phyloP scores from a whole-genome alignment of 106 monocot genomes.

The Chionographis japonica region DNA sequence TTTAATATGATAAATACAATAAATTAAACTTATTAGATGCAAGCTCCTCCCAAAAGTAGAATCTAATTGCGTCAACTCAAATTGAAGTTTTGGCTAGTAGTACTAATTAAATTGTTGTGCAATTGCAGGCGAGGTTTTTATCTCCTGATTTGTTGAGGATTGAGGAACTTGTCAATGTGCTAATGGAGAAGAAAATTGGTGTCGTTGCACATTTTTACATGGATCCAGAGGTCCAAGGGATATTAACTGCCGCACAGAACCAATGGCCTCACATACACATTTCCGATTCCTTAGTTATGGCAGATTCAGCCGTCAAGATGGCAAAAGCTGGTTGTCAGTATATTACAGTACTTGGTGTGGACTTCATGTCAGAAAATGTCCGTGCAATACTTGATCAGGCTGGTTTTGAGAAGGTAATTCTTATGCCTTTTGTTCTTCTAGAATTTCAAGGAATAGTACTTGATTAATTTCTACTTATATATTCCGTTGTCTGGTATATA shows the following conservation, averaged over 20 bases:
- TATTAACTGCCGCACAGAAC: constrained; percentile 89
- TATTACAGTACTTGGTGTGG: constrained; percentile 90
- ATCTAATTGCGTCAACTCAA: no score
- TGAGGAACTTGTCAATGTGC: constrained; percentile 64
- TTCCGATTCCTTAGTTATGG: constrained; percentile 99
- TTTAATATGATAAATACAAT: no score
- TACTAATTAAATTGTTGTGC: constrained; percentile 17
- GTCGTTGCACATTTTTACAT: constrained; percentile 98
- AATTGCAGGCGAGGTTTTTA: constrained; percentile 79
- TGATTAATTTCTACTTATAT: background rate
- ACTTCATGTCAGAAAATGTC: constrained; percentile 99
- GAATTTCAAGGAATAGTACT: background rate
- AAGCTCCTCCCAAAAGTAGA: no score
- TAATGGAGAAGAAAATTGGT: constrained; percentile 92
- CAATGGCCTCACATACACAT: constrained; percentile 94
- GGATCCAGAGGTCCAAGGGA: constrained; percentile 98
- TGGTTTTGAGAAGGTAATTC: constrained; percentile 75
- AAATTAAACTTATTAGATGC: no score
- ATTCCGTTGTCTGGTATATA: no score
- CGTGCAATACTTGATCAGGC: constrained; percentile 97
- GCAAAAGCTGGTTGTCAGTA: constrained; percentile 91
- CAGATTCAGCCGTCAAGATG: constrained; percentile 92
- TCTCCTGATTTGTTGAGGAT: constrained; percentile 70
- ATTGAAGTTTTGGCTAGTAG: background rate
- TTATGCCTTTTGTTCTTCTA: background rate